Evolutionary conservation across 805 yeast species (phyloP), one percentile per base, ranked within the genome.

Genomic region (Ascoidea asiatica): DNA sequence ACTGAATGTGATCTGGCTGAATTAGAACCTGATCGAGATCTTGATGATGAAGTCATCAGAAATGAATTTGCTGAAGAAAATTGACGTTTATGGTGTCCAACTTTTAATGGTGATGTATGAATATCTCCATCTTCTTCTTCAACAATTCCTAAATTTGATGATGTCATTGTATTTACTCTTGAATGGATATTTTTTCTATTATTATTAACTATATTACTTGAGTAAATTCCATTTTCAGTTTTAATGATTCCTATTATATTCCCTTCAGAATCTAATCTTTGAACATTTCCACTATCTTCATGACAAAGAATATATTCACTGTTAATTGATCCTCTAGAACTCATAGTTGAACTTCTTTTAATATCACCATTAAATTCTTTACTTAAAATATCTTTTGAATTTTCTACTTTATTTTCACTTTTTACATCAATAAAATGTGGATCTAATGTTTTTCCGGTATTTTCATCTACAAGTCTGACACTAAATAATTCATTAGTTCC

Each of bases 401-500:
- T 40, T 17, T 21, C 19, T 13, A 40, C 13, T 19, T 11, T 29
- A 29, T 29, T 29, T 29, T 15, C 35, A 11, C 15, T 15, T 11
- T 29, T 29, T 5, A 22, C 19, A 23, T 20, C 22, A 37, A n/a
- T 20, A 40, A 42, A 11, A 20, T 7, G 18, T 35, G 46, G 40
- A 23, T 44, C 40, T 6, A 44, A 20, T 5, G 42, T 67, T 37
- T 63, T 63, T 21, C 70, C 56, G 37, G 60, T 59, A 23, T 63
- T 64, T 48, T 79, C 83, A 37, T 81, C 83, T 2, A 83, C 87
- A 38, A 87, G 67, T 54, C 87, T 73, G 37, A 88, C 86, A 4
- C 85, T 81, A 56, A 87, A 71, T 41, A 88, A 70, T 57, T 86
- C 90, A 43, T 81, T 85, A 1, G 96, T 86, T 29, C 89, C 79